Conservation (phyloP, 441 rosid species). For the Corymbia calophylla region DNA sequence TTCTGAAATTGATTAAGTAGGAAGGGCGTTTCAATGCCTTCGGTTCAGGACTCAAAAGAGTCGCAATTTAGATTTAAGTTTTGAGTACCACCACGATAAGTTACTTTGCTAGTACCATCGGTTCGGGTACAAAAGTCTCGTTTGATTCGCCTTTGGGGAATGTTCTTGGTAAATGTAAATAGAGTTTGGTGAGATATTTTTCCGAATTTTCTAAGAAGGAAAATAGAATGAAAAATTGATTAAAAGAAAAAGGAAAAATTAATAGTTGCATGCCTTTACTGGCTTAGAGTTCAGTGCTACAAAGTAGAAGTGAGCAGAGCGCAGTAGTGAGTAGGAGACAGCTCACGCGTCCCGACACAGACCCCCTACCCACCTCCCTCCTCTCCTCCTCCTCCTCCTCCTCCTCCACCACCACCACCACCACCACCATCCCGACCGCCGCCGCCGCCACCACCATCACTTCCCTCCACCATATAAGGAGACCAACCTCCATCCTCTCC, state of each 20-base stretch:
- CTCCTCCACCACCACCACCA: background rate
- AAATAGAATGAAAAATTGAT: background rate
- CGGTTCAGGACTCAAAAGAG: background rate
- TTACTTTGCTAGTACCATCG: background rate
- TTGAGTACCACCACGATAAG: background rate
- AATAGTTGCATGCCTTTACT: background rate
- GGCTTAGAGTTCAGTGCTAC: background rate
- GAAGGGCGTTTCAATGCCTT: background rate
- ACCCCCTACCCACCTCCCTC: background rate
- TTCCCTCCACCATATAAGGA: background rate
- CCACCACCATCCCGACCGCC: background rate
- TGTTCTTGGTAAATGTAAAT: too few relatives aligned
- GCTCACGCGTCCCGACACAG: slow-evolving; percentile 19
- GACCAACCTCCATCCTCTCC: background rate
- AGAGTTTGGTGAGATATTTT: background rate
- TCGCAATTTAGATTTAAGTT: background rate
- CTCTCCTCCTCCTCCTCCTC: background rate
- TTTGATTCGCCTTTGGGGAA: too few relatives aligned
- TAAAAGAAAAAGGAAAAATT: background rate
- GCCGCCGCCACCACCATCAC: background rate
- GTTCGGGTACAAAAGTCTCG: too few relatives aligned
- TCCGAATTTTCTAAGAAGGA: background rate
- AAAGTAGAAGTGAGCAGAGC: background rate
- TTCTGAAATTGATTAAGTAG: background rate
- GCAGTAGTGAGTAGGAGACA: slow-evolving; percentile 7